A percentile compares a stretch with the other conserved stretches of the same genome.
phyloP scores from a whole-genome alignment of 768 basidiomycete genomes.

The Tulasnella sp. region DNA sequence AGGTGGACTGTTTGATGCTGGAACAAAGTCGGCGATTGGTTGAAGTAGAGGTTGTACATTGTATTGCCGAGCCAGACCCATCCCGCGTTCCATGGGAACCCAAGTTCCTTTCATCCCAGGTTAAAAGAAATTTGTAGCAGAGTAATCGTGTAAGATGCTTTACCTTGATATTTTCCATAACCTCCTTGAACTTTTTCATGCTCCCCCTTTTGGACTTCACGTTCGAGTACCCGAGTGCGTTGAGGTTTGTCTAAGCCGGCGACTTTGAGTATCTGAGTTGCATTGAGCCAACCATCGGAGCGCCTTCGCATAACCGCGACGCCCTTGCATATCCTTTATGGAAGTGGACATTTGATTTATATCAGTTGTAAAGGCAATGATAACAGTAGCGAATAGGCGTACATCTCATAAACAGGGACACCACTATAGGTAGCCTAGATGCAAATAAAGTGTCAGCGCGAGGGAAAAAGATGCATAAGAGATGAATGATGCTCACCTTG shows the following conservation, averaged over 20 bases:
- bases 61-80: slow-evolving; percentile 80
- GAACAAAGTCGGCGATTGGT: slow-evolving; percentile 89
- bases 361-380: neutral
- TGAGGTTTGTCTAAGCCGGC: slow-evolving; percentile 99
- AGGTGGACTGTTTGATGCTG: slow-evolving; percentile 72
- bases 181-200: slow-evolving; percentile 99
- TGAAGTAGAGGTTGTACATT: slow-evolving; percentile 76
- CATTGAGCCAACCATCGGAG: slow-evolving; percentile 95
- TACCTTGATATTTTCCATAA: slow-evolving; percentile 99
- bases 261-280: slow-evolving; percentile 97
- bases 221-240: slow-evolving; percentile 88
- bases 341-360: slow-evolving; percentile 19
- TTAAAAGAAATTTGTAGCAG: neutral
- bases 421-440: slow-evolving; percentile 81
- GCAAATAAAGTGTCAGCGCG: slow-evolving; percentile 5
- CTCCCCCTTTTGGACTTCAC: slow-evolving; percentile 96
- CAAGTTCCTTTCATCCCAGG: slow-evolving; percentile 66
- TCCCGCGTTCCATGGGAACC: slow-evolving; percentile 89
- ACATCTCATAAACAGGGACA: slow-evolving; percentile 89
- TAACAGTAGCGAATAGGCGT: slow-evolving; percentile 27
- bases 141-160: slow-evolving; percentile 19
- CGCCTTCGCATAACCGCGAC: slow-evolving; percentile 97
- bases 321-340: slow-evolving; percentile 74
- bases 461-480: slow-evolving; percentile 5
- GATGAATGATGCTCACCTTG: slow-evolving; percentile 41